Percentiles rank a stretch among this genome's conserved stretches.
phyloP scores from a whole-genome alignment of 768 basidiomycete genomes.

The Crepidotus variabilis region DNA sequence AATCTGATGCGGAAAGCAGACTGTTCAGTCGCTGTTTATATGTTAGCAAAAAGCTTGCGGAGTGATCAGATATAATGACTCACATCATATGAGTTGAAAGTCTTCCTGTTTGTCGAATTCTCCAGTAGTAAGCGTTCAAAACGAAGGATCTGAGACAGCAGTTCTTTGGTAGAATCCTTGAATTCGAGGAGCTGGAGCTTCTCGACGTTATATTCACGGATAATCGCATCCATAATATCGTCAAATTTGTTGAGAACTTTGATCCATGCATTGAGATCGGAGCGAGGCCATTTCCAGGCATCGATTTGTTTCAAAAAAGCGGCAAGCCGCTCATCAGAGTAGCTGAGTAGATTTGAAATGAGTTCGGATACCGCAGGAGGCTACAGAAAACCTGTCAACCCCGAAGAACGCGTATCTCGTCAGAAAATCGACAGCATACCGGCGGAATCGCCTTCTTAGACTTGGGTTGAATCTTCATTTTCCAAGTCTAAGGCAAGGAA shows the following conservation, averaged over 20 bases:
- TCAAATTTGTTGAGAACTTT: constrained; percentile 96
- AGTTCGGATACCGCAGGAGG: constrained; percentile 79
- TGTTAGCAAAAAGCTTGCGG: constrained; percentile 7
- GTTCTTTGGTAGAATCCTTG: constrained; percentile 66
- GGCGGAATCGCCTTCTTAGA: constrained; percentile 78
- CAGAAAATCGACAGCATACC: constrained; percentile 40
- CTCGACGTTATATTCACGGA: constrained; percentile 83
- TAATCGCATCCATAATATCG: constrained; percentile 75
- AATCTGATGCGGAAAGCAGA: constrained; percentile 82
- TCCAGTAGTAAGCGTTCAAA: constrained; percentile 90
- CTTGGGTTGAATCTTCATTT: constrained; percentile 87
- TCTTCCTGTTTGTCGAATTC: constrained; percentile 97
- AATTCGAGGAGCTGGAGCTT: constrained; percentile 81
- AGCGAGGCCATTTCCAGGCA: constrained; percentile 91
- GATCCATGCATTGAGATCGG: constrained; percentile 96
- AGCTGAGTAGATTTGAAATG: constrained; percentile 63
- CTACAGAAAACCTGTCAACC: constrained; percentile 34
- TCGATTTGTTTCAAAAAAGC: constrained; percentile 65
- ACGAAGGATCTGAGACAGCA: constrained; percentile 77
- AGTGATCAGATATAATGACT: constrained; percentile 28
- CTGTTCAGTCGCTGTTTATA: constrained; percentile 76
- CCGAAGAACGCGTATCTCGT: constrained; percentile 3
- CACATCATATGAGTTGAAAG: constrained; percentile 95
- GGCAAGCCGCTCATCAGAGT: constrained; percentile 69
- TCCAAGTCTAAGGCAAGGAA: constrained; percentile 48